Evolutionary conservation across 108 stramenopile genomes (phyloP).

Genomic region (Cyclotella atomus): DNA sequence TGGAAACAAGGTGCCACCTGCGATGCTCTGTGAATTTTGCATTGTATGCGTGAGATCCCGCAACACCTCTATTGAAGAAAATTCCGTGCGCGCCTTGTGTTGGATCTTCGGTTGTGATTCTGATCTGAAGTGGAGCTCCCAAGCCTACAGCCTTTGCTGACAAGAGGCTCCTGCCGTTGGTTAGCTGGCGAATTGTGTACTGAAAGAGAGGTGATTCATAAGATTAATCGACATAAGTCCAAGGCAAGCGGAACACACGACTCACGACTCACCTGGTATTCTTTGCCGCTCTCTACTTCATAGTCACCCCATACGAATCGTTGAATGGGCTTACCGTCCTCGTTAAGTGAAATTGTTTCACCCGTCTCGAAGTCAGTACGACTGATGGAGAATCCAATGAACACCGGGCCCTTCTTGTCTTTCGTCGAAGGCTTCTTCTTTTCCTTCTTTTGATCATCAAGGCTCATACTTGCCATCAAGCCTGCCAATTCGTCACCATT

Average conservation of each 20-base stretch:
- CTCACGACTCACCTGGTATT: constrained; percentile 11
- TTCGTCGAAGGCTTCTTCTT: not conserved
- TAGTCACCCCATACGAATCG: constrained; percentile 48
- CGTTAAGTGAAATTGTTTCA: constrained; percentile 30
- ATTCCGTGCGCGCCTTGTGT: constrained; percentile 25
- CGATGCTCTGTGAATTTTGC: constrained; percentile 37
- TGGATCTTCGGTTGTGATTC: constrained; percentile 41
- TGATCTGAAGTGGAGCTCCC: constrained; percentile 23
- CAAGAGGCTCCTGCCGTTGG: not conserved
- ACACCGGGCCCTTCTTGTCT: constrained; percentile 17
- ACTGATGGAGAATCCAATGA: constrained; percentile 41
- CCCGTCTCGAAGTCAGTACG: constrained; percentile 20
- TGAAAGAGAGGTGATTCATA: not conserved
- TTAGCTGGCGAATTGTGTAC: constrained; percentile 42
- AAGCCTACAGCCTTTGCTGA: constrained; percentile 14
- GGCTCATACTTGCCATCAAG: not conserved
- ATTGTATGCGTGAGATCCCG: constrained; percentile 43
- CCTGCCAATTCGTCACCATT: constrained; percentile 6
- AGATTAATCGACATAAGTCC: not conserved
- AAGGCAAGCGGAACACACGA: not conserved
- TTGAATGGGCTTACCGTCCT: constrained; percentile 36
- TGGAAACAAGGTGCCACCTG: constrained; percentile 17
- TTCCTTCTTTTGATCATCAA: not conserved
- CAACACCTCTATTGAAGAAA: constrained; percentile 46
- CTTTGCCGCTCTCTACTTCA: constrained; percentile 17